Base-by-base conservation (phyloP, 225 moss, liverwort and hornwort genomes). In the Climacium dendroides region DNA sequence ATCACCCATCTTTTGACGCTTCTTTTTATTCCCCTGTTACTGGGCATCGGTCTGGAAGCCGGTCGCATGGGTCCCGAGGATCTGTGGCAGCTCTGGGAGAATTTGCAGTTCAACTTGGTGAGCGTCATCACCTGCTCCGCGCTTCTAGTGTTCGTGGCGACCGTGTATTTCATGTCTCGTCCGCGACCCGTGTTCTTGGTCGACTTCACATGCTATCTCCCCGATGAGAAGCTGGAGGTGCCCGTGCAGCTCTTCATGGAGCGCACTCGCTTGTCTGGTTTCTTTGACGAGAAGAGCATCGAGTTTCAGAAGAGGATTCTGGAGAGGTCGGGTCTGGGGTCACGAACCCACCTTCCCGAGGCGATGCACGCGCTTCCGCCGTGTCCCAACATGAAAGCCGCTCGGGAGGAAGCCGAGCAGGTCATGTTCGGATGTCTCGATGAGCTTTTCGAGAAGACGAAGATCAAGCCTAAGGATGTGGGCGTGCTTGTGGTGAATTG, bases 341-440 rank as follows among this genome's bases (percentile, higher is more conserved):
- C 87, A n/a, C 79, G 65, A 37, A 90, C 93, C 6, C 85, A 79
- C 76, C 89, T 93, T 7, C 93, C 93, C 7, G 88, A 87, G 30
- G 93, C 93, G 47, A 93, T 93, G 93, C 93, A 93, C 55, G 85
- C 86, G 65, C 91, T 88, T 19, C 93, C 93, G 61, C 93, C 93
- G 22, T 91, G 93, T 78, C 93, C 93, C 52, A 91, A 90, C 85
- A 93, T 93, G 93, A 85, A 87, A 61, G 88, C 90, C 15, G 93
- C 91, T 8, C 90, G 93, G 13, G 91, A 93, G 79, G 93, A 93
- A 45, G 90, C 93, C 24, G 93, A 93, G 79, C 74, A 83, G n/a
- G 93, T 93, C 85, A 93, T 93, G 93, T 93, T 91, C 52, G 93
- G 91, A 25, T 93, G 93, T 64, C 85, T 93, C 19, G 91, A 93